Evolutionary conservation across 768 basidiomycete genomes (phyloP).

Genomic region (Termitomyces sp.): DNA sequence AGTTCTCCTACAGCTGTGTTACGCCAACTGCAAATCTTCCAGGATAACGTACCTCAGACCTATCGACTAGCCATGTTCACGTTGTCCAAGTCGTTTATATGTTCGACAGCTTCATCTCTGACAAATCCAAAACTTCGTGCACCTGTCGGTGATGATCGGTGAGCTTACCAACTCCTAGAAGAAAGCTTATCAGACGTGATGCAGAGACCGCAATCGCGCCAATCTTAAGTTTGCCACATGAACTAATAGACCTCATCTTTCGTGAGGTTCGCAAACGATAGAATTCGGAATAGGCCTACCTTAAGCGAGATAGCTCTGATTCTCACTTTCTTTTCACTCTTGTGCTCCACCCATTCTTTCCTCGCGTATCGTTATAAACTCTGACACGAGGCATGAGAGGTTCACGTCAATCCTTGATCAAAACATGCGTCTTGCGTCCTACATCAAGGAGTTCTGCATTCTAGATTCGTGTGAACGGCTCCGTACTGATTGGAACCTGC

Average conservation of each 20-base stretch:
- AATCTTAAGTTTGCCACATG: background rate
- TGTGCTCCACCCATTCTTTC: background rate
- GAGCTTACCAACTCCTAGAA: background rate
- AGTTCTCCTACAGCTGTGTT: background rate
- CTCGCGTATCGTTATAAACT: background rate
- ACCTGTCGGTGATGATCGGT: background rate
- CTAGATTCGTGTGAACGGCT: background rate
- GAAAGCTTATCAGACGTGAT: background rate
- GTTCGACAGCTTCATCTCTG: too few species aligned
- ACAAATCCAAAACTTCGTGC: background rate
- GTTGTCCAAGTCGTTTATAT: background rate
- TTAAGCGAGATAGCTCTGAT: background rate
- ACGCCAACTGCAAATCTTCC: too few species aligned
- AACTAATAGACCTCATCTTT: background rate
- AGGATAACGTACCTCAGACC: background rate
- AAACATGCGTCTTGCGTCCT: background rate
- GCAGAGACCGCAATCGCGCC: background rate
- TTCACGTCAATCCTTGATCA: too few species aligned
- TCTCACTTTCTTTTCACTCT: background rate
- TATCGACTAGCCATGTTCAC: background rate
- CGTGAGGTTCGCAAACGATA: background rate
- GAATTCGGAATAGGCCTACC: too few species aligned
- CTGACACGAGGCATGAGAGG: too few species aligned
- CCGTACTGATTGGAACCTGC: too few species aligned
- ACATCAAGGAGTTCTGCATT: background rate